phyloP scores from a whole-genome alignment of 768 basidiomycete genomes.

The Suillus placidus region DNA sequence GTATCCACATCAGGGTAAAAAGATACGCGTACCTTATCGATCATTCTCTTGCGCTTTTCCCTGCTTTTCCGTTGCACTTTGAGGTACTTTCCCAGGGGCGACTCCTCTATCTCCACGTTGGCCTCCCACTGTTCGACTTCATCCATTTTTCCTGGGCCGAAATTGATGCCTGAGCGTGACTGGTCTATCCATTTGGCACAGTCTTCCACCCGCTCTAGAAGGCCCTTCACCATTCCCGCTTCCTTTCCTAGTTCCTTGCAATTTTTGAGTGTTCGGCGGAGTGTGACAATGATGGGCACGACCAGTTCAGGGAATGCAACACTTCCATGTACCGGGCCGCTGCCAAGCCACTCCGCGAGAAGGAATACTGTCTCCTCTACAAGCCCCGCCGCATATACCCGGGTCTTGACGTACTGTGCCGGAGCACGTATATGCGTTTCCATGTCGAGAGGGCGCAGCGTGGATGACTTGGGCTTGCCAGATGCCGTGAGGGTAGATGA shows the following conservation, averaged over 20 bases:
- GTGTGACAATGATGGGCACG: slow-evolving; percentile 71
- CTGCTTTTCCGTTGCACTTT: slow-evolving; percentile 80
- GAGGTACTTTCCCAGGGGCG: slow-evolving; percentile 82
- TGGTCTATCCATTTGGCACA: slow-evolving; percentile 78
- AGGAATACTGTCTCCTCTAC: slow-evolving; percentile 81
- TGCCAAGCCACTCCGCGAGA: slow-evolving; percentile 81
- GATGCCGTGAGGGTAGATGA: slow-evolving; percentile 69
- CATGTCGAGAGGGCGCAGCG: slow-evolving; percentile 86
- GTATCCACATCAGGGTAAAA: slow-evolving; percentile 10
- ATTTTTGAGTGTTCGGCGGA: slow-evolving; percentile 76
- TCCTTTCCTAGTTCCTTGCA: slow-evolving; percentile 56
- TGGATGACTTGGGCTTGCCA: slow-evolving; percentile 78
- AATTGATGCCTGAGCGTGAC: slow-evolving; percentile 66
- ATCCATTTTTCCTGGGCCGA: slow-evolving; percentile 70
- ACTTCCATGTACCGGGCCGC: slow-evolving; percentile 70
- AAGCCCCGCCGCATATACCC: slow-evolving; percentile 80
- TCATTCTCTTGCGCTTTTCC: slow-evolving; percentile 67
- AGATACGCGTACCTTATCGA: slow-evolving; percentile 65
- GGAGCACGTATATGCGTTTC: slow-evolving; percentile 87
- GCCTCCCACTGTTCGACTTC: slow-evolving; percentile 79
- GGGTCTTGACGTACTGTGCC: slow-evolving; percentile 85
- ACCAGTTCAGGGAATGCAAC: slow-evolving; percentile 94
- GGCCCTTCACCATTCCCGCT: slow-evolving; percentile 62
- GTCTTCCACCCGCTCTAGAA: slow-evolving; percentile 89
- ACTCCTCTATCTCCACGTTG: slow-evolving; percentile 59